phyloP scores from a whole-genome alignment of 1,139 yeast species.

The Pneumocystis murina region DNA sequence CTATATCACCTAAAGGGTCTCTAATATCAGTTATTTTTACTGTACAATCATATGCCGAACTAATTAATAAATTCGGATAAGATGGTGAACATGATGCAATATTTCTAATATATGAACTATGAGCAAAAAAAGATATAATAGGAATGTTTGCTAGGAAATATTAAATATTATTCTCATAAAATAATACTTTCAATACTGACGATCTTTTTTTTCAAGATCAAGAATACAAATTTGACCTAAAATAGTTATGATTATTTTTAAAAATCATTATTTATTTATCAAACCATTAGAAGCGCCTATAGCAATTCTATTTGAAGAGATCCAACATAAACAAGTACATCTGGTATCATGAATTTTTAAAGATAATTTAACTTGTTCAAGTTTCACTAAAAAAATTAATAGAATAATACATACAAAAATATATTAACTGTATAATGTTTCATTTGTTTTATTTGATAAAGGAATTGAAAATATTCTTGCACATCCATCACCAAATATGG shows the following conservation, averaged over 20 bases:
- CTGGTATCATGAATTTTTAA: slow-evolving; percentile 2
- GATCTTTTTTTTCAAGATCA: slow-evolving; percentile 1
- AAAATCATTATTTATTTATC: neutral
- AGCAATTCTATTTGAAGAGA: slow-evolving; percentile 1
- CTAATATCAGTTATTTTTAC: slow-evolving; percentile 3
- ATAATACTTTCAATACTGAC: neutral
- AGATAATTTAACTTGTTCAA: slow-evolving; percentile 1
- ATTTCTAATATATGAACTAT: slow-evolving; percentile 4
- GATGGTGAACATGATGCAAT: slow-evolving; percentile 4
- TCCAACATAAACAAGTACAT: slow-evolving; percentile 4
- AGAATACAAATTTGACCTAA: slow-evolving; percentile 2
- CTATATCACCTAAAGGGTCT: slow-evolving; percentile 1
- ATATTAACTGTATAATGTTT: neutral
- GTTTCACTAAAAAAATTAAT: neutral
- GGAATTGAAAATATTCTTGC: slow-evolving; percentile 3
- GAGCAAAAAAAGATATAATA: slow-evolving; percentile 2
- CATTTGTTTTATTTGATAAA: neutral
- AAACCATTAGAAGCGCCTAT: slow-evolving; percentile 5
- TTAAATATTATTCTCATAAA: neutral
- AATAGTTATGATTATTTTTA: neutral
- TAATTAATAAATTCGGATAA: neutral
- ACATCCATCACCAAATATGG: slow-evolving; percentile 6
- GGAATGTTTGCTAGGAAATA: neutral
- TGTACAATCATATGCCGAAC: slow-evolving; percentile 7
- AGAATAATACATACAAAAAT: neutral